Percentiles rank a stretch among this genome's conserved stretches.
These are phyloP conservation scores for Skeletonema marinoi DNA, from an alignment of 108 stramenopile genomes.

Conservation along the genomic window DNA sequence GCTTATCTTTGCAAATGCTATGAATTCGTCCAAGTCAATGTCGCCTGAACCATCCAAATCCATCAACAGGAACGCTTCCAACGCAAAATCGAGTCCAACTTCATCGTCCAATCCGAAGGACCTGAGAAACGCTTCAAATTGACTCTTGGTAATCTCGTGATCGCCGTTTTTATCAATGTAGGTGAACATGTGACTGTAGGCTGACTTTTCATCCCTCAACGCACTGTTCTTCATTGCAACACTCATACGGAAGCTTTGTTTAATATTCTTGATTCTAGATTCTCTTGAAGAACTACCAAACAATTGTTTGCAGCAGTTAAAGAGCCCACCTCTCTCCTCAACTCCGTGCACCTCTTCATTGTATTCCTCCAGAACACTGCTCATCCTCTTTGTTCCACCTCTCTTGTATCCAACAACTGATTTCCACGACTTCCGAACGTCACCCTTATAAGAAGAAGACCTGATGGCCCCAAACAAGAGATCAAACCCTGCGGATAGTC, in stretches of 20 bases:
- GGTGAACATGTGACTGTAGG: not conserved
- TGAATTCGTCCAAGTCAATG: slow-evolving; percentile 24
- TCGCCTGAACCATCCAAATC: slow-evolving; percentile 20
- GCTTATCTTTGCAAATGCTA: slow-evolving; percentile 16
- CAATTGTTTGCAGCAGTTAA: not conserved
- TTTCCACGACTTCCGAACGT: not conserved
- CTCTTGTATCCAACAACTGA: not conserved
- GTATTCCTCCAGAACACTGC: not conserved
- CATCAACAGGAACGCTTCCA: slow-evolving; percentile 5
- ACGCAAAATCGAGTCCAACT: slow-evolving; percentile 21
- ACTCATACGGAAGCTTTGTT: not conserved
- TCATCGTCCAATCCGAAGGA: slow-evolving; percentile 14
- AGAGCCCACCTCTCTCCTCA: not conserved
- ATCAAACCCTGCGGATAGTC: slow-evolving; percentile 28
- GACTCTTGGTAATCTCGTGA: not conserved
- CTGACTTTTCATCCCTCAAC: not conserved
- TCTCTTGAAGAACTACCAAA: not conserved
- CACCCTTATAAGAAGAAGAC: not conserved
- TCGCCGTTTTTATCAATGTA: not conserved
- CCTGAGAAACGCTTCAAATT: slow-evolving; percentile 5
- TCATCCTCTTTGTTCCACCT: not conserved
- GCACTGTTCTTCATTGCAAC: not conserved
- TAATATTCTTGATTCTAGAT: not conserved
- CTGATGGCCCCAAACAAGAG: slow-evolving; percentile 21
- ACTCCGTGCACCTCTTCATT: not conserved